Conservation (phyloP, 78 protist genomes). For the Dictyostelium discoideum region dicty_2.7 NC_007091.3:1196001-1196500, state of each 20-base stretch:
- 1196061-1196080: background rate
- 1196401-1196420: background rate
- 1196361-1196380: background rate
- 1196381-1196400: slow-evolving; percentile 27
- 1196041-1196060: background rate
- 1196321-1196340: background rate
- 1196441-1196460: background rate
- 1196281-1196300: background rate
- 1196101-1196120: background rate
- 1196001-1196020: background rate
- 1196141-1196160: slow-evolving; percentile 37
- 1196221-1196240: background rate
- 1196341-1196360: background rate
- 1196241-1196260: background rate
- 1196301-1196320: background rate
- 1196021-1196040: slow-evolving; percentile 11
- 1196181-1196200: background rate
- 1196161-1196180: background rate
- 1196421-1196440: background rate
- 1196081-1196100: background rate
- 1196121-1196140: slow-evolving; percentile 10
- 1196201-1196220: background rate
- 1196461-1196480: slow-evolving; percentile 25
- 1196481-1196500: background rate
- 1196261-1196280: background rate